A percentile compares a stretch with the other conserved stretches of the same genome.
phyloP scores from a whole-genome alignment of 805 yeast genomes.

The Candida berthetii region DNA sequence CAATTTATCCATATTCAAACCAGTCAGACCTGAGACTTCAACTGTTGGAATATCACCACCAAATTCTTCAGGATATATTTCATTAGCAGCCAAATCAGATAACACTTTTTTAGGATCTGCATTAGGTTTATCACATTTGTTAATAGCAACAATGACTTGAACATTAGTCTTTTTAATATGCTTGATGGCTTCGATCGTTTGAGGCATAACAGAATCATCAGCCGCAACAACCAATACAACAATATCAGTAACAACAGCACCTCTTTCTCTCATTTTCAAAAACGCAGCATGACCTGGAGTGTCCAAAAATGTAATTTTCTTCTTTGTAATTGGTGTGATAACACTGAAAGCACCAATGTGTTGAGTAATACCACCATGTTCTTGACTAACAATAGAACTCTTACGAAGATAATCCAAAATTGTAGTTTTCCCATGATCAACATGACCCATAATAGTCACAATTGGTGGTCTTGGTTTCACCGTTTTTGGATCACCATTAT shows the following conservation, averaged over 20 bases:
- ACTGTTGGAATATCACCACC: conserved; percentile 96
- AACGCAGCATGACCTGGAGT: conserved; percentile 99
- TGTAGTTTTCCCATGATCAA: conserved; percentile 97
- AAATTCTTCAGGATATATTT: conserved; percentile 80
- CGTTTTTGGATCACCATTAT: conserved; percentile 32
- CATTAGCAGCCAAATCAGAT: conserved; percentile 70
- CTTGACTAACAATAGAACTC: conserved; percentile 76
- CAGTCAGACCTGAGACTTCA: conserved; percentile 83
- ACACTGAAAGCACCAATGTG: conserved; percentile 97
- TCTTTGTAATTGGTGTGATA: conserved; percentile 65
- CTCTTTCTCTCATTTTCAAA: conserved; percentile 92
- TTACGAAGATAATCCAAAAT: conserved; percentile 82
- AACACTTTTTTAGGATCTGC: conserved; percentile 71
- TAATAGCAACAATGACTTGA: conserved; percentile 84
- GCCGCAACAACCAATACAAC: conserved; percentile 93
- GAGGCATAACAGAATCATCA: conserved; percentile 97
- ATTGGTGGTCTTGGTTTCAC: conserved; percentile 80
- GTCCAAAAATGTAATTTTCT: conserved; percentile 82
- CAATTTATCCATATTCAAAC: conserved; percentile 80
- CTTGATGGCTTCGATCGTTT: conserved; percentile 90
- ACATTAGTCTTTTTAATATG: conserved; percentile 83
- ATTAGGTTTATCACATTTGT: conserved; percentile 82
- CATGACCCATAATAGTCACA: conserved; percentile 98
- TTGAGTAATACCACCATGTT: conserved; percentile 96
- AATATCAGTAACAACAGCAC: conserved; percentile 91